Conservation (phyloP, 768 basidiomycete species). For the Sporobolomyces phaffii region DNA sequence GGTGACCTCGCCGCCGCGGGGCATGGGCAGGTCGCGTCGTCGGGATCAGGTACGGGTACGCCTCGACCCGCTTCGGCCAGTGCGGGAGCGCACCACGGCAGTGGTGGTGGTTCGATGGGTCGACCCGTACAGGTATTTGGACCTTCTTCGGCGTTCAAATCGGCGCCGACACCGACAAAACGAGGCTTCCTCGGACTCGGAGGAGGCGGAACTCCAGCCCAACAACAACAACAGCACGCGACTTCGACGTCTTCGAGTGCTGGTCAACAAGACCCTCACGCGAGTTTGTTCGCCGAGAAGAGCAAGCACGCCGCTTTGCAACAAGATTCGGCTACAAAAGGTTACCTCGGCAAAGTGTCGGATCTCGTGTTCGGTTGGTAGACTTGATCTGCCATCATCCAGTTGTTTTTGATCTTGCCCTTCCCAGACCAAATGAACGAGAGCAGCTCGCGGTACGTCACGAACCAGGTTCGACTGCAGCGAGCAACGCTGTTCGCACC, state of each 20-base stretch:
- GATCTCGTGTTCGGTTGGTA: constrained; percentile 41
- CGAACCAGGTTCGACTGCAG: no score
- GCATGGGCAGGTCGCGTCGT: neutral
- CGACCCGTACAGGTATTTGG: constrained; percentile 31
- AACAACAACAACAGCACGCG: neutral
- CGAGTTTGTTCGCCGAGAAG: constrained; percentile 38
- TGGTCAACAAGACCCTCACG: constrained; percentile 28
- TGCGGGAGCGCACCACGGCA: neutral
- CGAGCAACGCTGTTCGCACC: no score
- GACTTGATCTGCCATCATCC: no score
- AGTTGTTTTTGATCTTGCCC: no score
- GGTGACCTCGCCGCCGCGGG: neutral
- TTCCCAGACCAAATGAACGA: no score
- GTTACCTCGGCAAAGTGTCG: constrained; percentile 37
- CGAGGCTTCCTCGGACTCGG: constrained; percentile 28
- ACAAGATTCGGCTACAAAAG: constrained; percentile 32
- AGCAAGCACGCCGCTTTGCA: constrained; percentile 32
- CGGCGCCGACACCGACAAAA: constrained; percentile 30
- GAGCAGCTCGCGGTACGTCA: no score
- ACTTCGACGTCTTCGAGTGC: no score
- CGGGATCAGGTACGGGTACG: neutral
- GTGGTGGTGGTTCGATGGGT: constrained; percentile 16
- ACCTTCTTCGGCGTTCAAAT: constrained; percentile 31
- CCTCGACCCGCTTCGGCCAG: constrained; percentile 4
- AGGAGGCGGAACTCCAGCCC: neutral